A percentile compares a stretch with the other conserved stretches of the same genome.
Conservation (phyloP, 1,284 basidiomycete genomes). For the Apiotrichum montevideense region DNA sequence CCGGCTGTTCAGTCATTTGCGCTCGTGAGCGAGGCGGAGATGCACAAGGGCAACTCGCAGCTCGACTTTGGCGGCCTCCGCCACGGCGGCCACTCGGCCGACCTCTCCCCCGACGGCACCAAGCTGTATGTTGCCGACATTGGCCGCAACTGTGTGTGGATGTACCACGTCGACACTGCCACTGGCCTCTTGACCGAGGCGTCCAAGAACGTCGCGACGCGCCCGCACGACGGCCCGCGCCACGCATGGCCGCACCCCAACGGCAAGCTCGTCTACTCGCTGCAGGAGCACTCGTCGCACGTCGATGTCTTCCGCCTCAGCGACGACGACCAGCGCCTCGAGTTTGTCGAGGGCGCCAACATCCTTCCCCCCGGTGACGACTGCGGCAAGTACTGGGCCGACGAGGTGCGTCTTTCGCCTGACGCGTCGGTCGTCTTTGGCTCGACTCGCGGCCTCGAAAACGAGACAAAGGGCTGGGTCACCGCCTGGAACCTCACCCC, state of each 20-base stretch:
- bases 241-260: conserved; percentile 46
- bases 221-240: conserved; percentile 44
- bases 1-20: conserved; percentile 16
- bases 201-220: conserved; percentile 40
- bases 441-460: conserved; percentile 41
- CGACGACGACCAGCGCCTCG: conserved; percentile 11
- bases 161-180: conserved; percentile 35
- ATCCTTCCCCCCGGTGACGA: conserved; percentile 16
- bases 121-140: conserved; percentile 42
- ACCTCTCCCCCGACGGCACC: conserved; percentile 37
- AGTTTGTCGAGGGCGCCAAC: conserved; percentile 17
- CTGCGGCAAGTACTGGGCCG: conserved; percentile 33
- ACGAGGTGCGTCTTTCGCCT: conserved; percentile 43
- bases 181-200: conserved; percentile 30
- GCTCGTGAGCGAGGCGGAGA: conserved; percentile 10
- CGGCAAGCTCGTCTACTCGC: conserved; percentile 43
- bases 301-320: conserved; percentile 20
- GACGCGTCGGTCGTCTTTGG: conserved; percentile 37
- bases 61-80: conserved; percentile 41
- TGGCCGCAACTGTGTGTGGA: conserved; percentile 46
- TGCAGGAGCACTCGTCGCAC: conserved; percentile 26
- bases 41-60: conserved; percentile 13
- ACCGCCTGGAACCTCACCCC: conserved; percentile 36
- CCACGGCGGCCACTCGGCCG: conserved; percentile 37
- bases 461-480: conserved; percentile 39